phyloP scores from a whole-genome alignment of 139 green algal genomes.

The Trebouxia sp. region DNA sequence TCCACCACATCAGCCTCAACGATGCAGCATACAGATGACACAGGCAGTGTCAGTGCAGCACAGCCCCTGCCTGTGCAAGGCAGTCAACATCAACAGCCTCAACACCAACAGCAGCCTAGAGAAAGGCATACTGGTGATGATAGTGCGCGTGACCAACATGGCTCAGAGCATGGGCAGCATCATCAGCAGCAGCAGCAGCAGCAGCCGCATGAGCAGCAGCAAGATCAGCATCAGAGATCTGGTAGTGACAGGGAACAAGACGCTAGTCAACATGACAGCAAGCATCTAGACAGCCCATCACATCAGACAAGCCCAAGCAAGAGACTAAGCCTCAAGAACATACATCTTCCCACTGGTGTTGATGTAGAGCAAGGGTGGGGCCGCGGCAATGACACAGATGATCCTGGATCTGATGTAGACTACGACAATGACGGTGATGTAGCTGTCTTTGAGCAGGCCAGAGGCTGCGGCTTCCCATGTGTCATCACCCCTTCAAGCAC shows the following conservation, averaged over 20 bases:
- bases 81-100: background rate
- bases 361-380: slow-evolving; percentile 2
- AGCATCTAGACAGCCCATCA: too few species aligned
- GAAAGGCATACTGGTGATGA: background rate
- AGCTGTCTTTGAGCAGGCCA: background rate
- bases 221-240: background rate
- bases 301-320: background rate
- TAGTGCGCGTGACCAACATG: background rate
- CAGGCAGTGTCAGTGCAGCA: too few species aligned
- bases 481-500: slow-evolving; percentile 14
- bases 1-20: too few species aligned
- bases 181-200: slow-evolving; percentile 1
- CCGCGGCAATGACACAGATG: background rate
- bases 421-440: background rate
- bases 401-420: background rate
- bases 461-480: slow-evolving; percentile 3
- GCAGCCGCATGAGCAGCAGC: background rate
- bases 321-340: background rate
- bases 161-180: background rate
- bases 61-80: background rate
- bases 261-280: too few species aligned
- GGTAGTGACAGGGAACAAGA: too few species aligned
- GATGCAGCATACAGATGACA: too few species aligned
- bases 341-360: background rate
- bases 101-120: background rate